Conservation (phyloP, 2,329 filamentous ascomycete species). For the Xylaria sp. region DNA sequence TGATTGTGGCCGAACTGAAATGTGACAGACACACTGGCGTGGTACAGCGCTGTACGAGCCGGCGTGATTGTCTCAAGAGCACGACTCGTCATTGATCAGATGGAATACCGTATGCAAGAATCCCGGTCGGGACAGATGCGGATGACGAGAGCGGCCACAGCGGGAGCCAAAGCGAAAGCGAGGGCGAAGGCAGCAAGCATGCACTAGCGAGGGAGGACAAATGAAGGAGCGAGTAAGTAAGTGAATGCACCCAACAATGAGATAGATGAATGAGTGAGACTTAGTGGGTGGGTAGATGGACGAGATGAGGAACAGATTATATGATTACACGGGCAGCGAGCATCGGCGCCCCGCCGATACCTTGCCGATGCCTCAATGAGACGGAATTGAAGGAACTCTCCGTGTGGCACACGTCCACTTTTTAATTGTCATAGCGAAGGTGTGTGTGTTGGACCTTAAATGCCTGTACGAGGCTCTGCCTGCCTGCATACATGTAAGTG, state of each 20-base stretch:
- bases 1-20: constrained; percentile 15
- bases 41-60: constrained; percentile 13
- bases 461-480: constrained; percentile 27
- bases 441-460: constrained; percentile 2
- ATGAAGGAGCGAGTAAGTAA: background rate
- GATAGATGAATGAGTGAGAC: background rate
- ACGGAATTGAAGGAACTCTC: background rate
- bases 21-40: constrained; percentile 16
- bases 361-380: background rate
- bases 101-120: constrained; percentile 2
- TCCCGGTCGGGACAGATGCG: constrained; percentile 4
- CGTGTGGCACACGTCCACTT: no score
- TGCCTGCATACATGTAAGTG: background rate
- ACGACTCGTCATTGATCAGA: constrained; percentile 12
- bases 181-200: background rate
- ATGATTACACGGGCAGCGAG: background rate
- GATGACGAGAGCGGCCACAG: background rate
- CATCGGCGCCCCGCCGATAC: constrained; percentile 7
- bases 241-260: background rate
- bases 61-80: background rate
- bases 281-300: background rate
- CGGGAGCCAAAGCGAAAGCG: background rate
- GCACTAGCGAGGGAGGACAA: background rate
- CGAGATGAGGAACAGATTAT: background rate
- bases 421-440: background rate